Evolutionary conservation across 441 rosid genomes (phyloP).

Genomic region (Lepidium campestre): DNA sequence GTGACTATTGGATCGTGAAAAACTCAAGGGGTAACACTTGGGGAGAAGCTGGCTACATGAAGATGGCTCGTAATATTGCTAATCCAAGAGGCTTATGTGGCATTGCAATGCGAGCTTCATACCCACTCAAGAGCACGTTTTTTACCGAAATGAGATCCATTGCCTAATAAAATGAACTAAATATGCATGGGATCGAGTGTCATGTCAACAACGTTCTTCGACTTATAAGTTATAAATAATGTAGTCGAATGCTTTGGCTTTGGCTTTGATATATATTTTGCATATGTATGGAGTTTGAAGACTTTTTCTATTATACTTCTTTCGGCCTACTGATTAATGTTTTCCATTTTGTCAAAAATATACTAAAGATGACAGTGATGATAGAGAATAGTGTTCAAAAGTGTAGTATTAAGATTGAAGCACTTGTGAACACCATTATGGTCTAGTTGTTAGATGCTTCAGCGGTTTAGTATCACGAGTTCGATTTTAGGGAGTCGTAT

Average conservation of each 20-base stretch:
- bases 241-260: neutral
- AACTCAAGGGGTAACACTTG: conserved; percentile 28
- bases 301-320: too few relatives aligned
- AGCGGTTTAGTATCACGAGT: too few relatives aligned
- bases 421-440: too few relatives aligned
- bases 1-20: conserved; percentile 26
- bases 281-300: neutral
- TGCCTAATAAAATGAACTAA: neutral
- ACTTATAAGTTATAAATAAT: conserved; percentile 1
- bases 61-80: conserved; percentile 22
- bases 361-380: too few relatives aligned
- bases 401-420: too few relatives aligned
- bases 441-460: too few relatives aligned
- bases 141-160: neutral
- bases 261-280: neutral
- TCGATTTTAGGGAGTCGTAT: too few relatives aligned
- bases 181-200: neutral
- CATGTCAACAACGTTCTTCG: neutral
- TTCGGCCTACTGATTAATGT: too few relatives aligned
- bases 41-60: conserved; percentile 34
- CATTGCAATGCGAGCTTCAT: conserved; percentile 29
- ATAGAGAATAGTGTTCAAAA: too few relatives aligned
- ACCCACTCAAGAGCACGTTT: conserved; percentile 20
- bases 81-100: conserved; percentile 30
- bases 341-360: too few relatives aligned